Conservation (phyloP, 192 early-diverging fungal species). For the Geranomyces michiganensis region DNA sequence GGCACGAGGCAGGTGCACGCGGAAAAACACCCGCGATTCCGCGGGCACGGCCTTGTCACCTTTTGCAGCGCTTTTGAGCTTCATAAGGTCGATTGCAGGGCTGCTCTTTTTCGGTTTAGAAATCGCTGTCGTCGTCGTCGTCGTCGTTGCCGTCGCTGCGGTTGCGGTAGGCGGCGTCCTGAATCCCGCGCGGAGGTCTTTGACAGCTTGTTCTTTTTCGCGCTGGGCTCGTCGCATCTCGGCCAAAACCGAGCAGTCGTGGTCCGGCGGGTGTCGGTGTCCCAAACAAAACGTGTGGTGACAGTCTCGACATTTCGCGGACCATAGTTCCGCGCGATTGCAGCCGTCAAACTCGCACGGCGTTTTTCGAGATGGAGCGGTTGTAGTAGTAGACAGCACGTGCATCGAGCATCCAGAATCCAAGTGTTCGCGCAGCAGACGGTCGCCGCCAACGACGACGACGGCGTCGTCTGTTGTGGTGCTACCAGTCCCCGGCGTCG, state of each 20-base stretch:
- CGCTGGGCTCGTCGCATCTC: not conserved
- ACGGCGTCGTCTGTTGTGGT: too few species aligned
- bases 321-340: not conserved
- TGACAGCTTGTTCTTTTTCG: constrained; percentile 3
- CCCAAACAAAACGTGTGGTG: not conserved
- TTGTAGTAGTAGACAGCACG: not conserved
- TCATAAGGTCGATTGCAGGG: constrained; percentile 1
- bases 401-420: not conserved
- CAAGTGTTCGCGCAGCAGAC: not conserved
- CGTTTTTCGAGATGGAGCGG: not conserved
- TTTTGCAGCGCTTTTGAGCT: constrained; percentile 3
- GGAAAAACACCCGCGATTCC: constrained; percentile 3
- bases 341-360: not conserved
- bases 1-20: not conserved
- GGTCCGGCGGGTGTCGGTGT: constrained; percentile 13
- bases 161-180: not conserved
- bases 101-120: constrained; percentile 3
- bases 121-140: not conserved
- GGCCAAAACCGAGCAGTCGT: not conserved
- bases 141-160: too few species aligned
- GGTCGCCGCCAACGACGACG: not conserved
- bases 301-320: constrained; percentile 5
- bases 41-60: constrained; percentile 1
- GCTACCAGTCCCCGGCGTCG: too few species aligned
- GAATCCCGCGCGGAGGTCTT: not conserved